Evolutionary conservation across 169 alveolate species (phyloP), one percentile per base, ranked within the genome.

Genomic region (Cyclospora cayetanensis): DNA sequence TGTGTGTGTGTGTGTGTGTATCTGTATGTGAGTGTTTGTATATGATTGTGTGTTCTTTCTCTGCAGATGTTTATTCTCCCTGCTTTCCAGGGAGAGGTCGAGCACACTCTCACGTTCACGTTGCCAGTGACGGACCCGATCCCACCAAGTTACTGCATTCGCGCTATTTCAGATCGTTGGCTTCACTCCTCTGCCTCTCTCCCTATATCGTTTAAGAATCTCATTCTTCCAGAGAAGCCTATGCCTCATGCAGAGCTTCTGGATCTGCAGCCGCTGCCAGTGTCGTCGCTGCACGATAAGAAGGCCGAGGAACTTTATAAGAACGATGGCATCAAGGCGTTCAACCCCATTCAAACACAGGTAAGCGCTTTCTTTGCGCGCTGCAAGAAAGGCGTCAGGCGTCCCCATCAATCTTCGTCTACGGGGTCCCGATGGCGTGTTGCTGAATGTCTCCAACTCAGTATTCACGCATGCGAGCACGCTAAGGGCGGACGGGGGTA

Each of bases 111-210:
- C 52, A 96, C 98, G 65, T 98, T 99, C 95, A 98, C 99, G 35
- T 98, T 99, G 63, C 99, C 99, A 7, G 96, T 99, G 39, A 97
- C 97, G 84, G 99, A 99, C 80, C 99, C 99, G 4, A 91, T 98
- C 92, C 99, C 99, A 74, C 99, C 99, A 34, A 94, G 97, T 88
- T 98, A 99, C 94, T 98, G 98, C 95, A 96, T 99, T 31, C 98
- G 99, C 55, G 97, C 99, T 34, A 97, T 99, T 34, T 97, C 99
- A 9, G 99, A 99, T 94, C 86, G 98, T 80, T 98, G 99, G 99
- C 94, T 98, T 39, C 92, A 93, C 46, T 95, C 98, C 74, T 97
- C 96, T 92, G 91, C 96, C 12, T 88, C 95, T 53, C 94, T 95
- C 20, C 98, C 99, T 0, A 95, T 98, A 53, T 94, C 97, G 77